phyloP scores from a whole-genome alignment of 208 protist genomes.

The Leishmania turanica region DNA sequence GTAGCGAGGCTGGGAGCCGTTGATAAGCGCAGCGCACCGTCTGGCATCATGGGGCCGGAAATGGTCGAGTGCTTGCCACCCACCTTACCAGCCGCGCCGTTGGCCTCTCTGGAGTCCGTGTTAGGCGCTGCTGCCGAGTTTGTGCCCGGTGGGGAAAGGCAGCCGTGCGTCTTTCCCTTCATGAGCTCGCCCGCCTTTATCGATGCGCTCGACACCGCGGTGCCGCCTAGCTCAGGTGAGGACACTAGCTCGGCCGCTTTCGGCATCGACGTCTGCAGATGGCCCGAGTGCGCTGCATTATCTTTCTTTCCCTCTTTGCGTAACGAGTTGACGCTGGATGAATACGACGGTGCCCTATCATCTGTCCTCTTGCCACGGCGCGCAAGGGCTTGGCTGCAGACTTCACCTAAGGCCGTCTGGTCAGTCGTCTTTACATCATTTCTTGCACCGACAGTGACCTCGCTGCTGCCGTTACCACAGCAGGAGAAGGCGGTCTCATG shows the following conservation, averaged over 20 bases:
- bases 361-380: background rate
- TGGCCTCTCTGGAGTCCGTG: background rate
- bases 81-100: background rate
- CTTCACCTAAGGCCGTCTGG: background rate
- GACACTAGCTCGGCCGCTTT: background rate
- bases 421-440: background rate
- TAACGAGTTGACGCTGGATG: background rate
- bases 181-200: background rate
- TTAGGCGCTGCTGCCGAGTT: constrained; percentile 3
- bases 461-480: background rate
- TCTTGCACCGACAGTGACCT: background rate
- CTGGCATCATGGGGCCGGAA: background rate
- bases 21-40: background rate
- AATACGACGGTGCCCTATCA: constrained; percentile 1
- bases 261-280: background rate
- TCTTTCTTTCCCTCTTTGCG: background rate
- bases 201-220: background rate
- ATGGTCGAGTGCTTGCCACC: constrained; percentile 6
- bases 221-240: constrained; percentile 2
- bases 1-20: constrained; percentile 7
- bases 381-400: background rate
- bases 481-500: background rate
- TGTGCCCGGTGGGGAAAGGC: background rate
- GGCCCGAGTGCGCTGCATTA: background rate
- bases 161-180: constrained; percentile 6